A percentile compares a stretch with the other conserved stretches of the same genome.
Evolutionary conservation across 2,329 filamentous ascomycete genomes (phyloP).

Genomic region (Aspergillus flavus): DNA sequence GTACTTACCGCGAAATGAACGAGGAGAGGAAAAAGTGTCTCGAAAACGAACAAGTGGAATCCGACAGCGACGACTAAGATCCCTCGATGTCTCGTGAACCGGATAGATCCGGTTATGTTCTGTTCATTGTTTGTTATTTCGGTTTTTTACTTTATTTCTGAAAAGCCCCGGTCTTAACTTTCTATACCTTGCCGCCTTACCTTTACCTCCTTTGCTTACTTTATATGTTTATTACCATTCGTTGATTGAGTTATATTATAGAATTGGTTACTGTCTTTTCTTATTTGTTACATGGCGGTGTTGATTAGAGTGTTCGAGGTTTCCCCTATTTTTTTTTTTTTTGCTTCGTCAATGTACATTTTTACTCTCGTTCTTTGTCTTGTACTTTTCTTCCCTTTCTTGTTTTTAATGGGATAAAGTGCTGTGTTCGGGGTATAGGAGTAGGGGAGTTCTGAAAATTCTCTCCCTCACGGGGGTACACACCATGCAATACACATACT

Average conservation of each 20-base stretch:
- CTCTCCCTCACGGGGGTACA: not conserved
- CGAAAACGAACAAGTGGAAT: slow-evolving; percentile 45
- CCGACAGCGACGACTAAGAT: slow-evolving; percentile 43
- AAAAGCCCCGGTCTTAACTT: not conserved
- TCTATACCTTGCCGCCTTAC: not conserved
- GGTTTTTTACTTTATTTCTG: not conserved
- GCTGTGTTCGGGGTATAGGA: not conserved
- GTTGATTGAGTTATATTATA: not conserved
- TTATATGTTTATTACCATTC: not conserved
- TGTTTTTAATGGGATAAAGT: slow-evolving; percentile 5
- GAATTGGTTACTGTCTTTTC: not conserved
- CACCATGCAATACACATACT: slow-evolving; percentile 1
- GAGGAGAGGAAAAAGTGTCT: slow-evolving; percentile 71
- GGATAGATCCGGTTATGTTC: not conserved
- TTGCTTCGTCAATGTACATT: not conserved
- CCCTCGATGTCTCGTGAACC: too few relatives aligned
- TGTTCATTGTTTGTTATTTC: not conserved
- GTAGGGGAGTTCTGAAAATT: not conserved
- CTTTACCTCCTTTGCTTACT: not conserved
- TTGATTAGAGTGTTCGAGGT: not conserved
- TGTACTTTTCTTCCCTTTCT: not conserved
- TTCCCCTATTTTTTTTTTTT: not conserved
- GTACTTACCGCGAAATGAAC: slow-evolving; percentile 89
- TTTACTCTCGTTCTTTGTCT: not conserved
- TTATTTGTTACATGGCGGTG: not conserved